phyloP scores from a whole-genome alignment of 495 filamentous ascomycete genomes.

The Lasiosphaeris hirsuta region DNA sequence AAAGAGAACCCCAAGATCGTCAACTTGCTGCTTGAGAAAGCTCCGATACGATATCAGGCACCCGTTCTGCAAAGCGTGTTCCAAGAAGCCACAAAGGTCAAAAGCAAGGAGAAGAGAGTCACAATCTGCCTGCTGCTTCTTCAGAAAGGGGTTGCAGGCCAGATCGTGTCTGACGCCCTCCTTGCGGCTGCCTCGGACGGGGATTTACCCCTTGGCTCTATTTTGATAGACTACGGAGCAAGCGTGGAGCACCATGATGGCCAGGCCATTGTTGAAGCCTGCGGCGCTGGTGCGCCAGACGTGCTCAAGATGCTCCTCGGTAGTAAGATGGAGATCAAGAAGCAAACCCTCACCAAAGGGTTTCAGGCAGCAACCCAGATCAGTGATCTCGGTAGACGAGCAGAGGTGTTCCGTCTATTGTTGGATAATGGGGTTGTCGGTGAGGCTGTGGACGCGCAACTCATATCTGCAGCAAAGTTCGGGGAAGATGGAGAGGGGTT shows the following conservation, averaged over 20 bases:
- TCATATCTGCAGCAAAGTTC: constrained; percentile 42
- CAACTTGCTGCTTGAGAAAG: constrained; percentile 36
- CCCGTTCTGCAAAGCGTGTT: constrained; percentile 33
- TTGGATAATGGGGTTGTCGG: constrained; percentile 39
- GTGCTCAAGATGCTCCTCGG: constrained; percentile 42
- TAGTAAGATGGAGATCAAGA: constrained; percentile 27
- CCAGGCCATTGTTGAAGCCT: constrained; percentile 45
- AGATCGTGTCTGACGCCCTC: constrained; percentile 39
- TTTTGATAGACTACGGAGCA: constrained; percentile 41
- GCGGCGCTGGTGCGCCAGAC: constrained; percentile 33
- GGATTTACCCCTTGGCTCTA: constrained; percentile 39
- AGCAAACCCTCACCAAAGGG: constrained; percentile 34
- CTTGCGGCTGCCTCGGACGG: constrained; percentile 42
- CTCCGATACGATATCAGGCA: constrained; percentile 18
- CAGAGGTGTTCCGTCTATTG: constrained; percentile 39
- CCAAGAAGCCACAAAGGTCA: constrained; percentile 27
- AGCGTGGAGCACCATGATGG: constrained; percentile 43
- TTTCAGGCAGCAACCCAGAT: constrained; percentile 46
- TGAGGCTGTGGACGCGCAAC: constrained; percentile 43
- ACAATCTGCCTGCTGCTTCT: constrained; percentile 37
- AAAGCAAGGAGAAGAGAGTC: constrained; percentile 28
- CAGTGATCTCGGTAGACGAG: constrained; percentile 36
- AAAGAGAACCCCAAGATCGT: constrained; percentile 34
- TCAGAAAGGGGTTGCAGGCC: constrained; percentile 32
- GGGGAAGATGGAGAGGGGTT: constrained; percentile 40